Conservation (phyloP, 805 yeast species). For the Kuraishia ogatae region DNA sequence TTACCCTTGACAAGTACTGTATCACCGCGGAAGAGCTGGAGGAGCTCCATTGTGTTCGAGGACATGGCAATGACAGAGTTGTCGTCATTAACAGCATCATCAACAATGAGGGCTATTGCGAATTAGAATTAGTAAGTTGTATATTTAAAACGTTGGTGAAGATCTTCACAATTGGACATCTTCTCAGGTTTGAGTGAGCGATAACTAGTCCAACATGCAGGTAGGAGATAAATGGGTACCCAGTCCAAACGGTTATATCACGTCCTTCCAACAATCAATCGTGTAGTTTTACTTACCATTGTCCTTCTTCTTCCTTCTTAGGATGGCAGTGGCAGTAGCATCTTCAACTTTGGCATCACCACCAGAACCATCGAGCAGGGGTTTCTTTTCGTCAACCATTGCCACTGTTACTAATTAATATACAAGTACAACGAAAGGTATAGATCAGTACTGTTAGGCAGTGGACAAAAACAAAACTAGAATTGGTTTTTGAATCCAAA, state of each 20-base stretch:
- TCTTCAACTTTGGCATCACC: slow-evolving; percentile 24
- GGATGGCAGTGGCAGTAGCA: slow-evolving; percentile 89
- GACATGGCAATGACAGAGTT: slow-evolving; percentile 95
- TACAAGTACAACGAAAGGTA: neutral
- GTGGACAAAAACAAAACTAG: neutral
- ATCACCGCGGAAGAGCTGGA: slow-evolving; percentile 95
- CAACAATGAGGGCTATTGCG: slow-evolving; percentile 63
- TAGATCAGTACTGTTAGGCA: neutral
- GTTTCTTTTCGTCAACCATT: slow-evolving; percentile 25
- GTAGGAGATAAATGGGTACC: too few species aligned
- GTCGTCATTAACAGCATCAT: slow-evolving; percentile 95
- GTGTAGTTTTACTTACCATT: slow-evolving; percentile 42
- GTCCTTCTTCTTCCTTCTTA: slow-evolving; percentile 96
- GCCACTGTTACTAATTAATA: slow-evolving; percentile 4
- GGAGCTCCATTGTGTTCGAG: slow-evolving; percentile 87
- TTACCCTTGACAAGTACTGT: slow-evolving; percentile 96
- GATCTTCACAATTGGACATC: too few species aligned
- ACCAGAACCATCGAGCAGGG: slow-evolving; percentile 28
- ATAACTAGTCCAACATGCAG: too few species aligned
- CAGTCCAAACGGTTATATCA: too few species aligned
- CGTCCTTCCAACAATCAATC: too few species aligned
- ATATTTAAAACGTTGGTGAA: too few species aligned
- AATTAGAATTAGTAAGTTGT: neutral
- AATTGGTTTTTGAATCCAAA: too few species aligned
- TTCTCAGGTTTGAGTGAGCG: too few species aligned